Percentiles rank a stretch among this genome's conserved stretches.
These are phyloP conservation scores for Colletotrichum nymphaeae DNA, from an alignment of 2,329 filamentous ascomycete species.

Conservation along the genomic window DNA sequence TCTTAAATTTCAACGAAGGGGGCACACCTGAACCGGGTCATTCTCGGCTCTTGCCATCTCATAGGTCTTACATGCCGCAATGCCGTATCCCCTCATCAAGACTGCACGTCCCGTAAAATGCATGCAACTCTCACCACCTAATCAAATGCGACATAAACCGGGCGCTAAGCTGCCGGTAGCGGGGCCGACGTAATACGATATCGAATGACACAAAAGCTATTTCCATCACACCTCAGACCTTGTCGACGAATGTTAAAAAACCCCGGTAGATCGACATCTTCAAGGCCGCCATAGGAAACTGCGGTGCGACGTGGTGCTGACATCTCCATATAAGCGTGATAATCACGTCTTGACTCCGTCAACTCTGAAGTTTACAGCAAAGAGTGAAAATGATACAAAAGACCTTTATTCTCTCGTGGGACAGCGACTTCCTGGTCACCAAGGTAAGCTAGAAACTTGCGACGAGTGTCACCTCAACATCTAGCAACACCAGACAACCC, in stretches of 20 bases:
- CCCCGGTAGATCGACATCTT: background rate
- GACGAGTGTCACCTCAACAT: no score
- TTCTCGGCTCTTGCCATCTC: background rate
- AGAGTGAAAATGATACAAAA: background rate
- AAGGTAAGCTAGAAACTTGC: no score
- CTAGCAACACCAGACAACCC: no score
- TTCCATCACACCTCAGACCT: background rate
- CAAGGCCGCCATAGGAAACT: background rate
- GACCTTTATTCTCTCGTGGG: background rate
- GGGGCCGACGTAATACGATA: background rate
- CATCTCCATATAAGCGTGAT: background rate
- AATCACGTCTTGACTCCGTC: background rate
- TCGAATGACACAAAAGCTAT: background rate
- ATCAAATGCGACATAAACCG: slow-evolving; percentile 3
- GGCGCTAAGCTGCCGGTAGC: background rate
- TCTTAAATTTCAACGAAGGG: background rate
- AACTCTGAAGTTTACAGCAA: no score
- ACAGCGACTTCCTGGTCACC: no score
- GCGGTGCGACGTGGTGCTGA: slow-evolving; percentile 12
- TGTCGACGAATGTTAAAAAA: background rate
- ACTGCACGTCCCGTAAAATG: background rate
- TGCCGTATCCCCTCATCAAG: background rate
- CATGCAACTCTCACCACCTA: background rate
- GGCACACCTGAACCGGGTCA: background rate
- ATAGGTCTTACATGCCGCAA: background rate